A percentile compares a stretch with the other conserved stretches of the same genome.
These are phyloP conservation scores for Cladosporium cucumerinum DNA, from an alignment of 2,329 filamentous ascomycete species.

Conservation along the genomic window DNA sequence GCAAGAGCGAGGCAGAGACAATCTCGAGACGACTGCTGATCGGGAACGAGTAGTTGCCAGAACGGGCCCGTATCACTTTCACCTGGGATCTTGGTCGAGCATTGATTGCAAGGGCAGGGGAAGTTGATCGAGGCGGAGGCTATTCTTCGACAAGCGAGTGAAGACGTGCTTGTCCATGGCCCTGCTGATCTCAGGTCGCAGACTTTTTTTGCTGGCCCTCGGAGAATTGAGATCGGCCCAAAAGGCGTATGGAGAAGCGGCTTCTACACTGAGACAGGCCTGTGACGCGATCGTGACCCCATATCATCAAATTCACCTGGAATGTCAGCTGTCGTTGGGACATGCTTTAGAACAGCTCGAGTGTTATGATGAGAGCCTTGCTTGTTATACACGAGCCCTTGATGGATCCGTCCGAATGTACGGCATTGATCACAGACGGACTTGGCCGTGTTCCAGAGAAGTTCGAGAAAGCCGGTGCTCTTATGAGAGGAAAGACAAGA, in stretches of 20 bases:
- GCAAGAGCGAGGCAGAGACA: neutral
- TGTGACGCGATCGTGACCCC: neutral
- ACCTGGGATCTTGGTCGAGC: neutral
- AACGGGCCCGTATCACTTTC: no score
- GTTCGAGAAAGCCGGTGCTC: neutral
- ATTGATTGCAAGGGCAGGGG: neutral
- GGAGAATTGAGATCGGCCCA: neutral
- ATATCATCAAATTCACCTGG: neutral
- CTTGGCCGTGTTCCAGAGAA: accelerated
- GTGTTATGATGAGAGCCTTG: neutral
- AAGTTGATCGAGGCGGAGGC: neutral
- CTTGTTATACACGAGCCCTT: neutral
- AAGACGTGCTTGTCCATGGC: neutral
- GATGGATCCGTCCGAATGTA: neutral
- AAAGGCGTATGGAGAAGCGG: neutral
- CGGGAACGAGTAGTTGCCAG: accelerated
- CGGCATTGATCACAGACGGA: neutral
- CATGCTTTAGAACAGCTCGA: neutral
- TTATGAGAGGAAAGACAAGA: neutral
- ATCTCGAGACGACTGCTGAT: neutral
- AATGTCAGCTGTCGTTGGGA: neutral
- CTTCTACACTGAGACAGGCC: neutral
- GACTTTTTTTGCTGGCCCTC: neutral
- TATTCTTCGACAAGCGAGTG: neutral
- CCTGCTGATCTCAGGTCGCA: neutral